A percentile compares a stretch with the other conserved stretches of the same genome.
Conservation (phyloP, 768 basidiomycete genomes). For the Mycena maculata region DNA sequence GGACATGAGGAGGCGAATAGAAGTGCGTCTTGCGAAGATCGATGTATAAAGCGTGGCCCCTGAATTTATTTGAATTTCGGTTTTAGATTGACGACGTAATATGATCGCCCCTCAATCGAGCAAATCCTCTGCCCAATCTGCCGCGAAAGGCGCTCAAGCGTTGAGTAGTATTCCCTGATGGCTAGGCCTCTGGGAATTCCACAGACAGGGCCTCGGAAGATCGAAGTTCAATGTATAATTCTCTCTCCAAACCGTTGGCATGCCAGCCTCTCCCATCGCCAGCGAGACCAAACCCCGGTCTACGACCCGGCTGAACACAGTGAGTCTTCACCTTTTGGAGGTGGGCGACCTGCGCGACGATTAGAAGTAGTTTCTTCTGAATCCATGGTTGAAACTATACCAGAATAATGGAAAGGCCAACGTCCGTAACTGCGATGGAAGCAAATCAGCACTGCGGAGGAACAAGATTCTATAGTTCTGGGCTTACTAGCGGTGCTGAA, state of each 20-base stretch:
- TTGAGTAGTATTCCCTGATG: background rate
- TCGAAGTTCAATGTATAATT: constrained; percentile 1
- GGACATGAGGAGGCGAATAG: constrained; percentile 12
- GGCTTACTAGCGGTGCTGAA: too few relatives aligned
- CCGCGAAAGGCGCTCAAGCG: background rate
- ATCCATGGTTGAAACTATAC: too few relatives aligned
- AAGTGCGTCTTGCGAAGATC: constrained; percentile 7
- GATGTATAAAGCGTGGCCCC: constrained; percentile 19
- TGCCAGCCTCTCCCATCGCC: too few relatives aligned
- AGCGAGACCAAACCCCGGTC: too few relatives aligned
- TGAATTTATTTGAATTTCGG: constrained; percentile 23
- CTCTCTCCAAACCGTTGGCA: background rate
- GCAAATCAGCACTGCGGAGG: background rate
- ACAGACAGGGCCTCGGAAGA: too few relatives aligned
- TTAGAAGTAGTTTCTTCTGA: background rate
- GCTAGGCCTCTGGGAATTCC: too few relatives aligned
- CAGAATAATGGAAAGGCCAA: background rate
- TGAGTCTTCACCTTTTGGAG: background rate
- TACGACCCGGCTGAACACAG: too few relatives aligned
- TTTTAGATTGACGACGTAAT: constrained; percentile 3
- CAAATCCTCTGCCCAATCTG: constrained; percentile 6
- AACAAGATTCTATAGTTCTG: background rate
- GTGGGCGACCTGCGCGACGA: background rate
- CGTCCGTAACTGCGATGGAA: background rate
- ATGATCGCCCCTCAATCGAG: constrained; percentile 12